A percentile compares a stretch with the other conserved stretches of the same genome.
Evolutionary conservation across 345 rosid genomes (phyloP).

Genomic region (Eucalyptus pauciflora): DNA sequence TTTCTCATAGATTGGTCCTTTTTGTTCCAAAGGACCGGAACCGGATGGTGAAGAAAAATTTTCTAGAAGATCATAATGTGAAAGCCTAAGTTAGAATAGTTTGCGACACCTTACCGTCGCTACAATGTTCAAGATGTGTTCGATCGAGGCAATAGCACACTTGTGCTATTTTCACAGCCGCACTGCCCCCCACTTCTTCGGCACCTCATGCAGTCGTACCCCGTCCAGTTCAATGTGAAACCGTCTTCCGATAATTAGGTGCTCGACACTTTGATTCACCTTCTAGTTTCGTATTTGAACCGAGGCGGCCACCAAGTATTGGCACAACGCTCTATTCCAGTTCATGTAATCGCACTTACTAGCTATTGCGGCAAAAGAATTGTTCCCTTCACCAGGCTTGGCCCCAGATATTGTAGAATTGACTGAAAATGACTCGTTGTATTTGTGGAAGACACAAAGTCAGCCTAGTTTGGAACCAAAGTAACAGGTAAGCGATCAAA

Average conservation of each 20-base stretch:
- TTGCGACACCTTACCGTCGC: neutral
- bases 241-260: neutral
- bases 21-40: neutral
- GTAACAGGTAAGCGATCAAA: slow-evolving; percentile 7
- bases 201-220: slow-evolving; percentile 1
- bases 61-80: neutral
- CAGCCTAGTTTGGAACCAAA: slow-evolving; percentile 5
- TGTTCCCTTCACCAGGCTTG: neutral
- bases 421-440: neutral
- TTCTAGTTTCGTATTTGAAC: neutral
- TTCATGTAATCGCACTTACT: neutral
- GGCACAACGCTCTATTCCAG: neutral
- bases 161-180: neutral
- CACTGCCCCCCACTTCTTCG: slow-evolving; percentile 6
- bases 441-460: slow-evolving; percentile 7
- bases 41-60: neutral
- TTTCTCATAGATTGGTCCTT: neutral
- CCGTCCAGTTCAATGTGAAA: slow-evolving; percentile 9
- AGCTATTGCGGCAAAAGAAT: slow-evolving; percentile 2
- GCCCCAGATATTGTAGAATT: neutral
- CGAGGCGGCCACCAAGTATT: neutral
- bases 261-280: neutral
- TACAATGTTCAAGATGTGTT: neutral
- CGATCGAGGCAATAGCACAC: slow-evolving; percentile 9
- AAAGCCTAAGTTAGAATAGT: neutral